Conservation (phyloP, 2,329 filamentous ascomycete genomes). For the Colletotrichum filicis region DNA sequence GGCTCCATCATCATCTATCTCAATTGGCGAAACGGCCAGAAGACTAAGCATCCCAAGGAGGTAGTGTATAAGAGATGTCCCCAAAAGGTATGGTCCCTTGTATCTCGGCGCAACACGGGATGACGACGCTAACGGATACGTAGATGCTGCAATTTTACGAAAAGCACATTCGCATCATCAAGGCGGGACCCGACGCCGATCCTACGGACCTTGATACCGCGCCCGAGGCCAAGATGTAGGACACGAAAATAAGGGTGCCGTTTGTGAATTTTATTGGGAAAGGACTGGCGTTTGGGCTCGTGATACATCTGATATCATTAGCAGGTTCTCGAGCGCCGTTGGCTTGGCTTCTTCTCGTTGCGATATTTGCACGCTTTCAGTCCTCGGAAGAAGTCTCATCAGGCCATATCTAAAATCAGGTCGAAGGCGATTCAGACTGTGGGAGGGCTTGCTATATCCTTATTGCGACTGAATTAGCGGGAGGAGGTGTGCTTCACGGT, state of each 20-base stretch:
- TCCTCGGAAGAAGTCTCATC: not conserved
- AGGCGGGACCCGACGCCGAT: constrained; percentile 40
- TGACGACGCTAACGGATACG: not conserved
- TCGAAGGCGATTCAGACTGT: not conserved
- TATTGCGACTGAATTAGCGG: not conserved
- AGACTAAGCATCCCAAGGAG: constrained; percentile 77
- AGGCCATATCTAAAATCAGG: not conserved
- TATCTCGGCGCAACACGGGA: not conserved
- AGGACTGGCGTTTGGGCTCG: not conserved
- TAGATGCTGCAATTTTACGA: constrained; percentile 72
- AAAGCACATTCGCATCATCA: constrained; percentile 65
- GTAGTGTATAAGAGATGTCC: constrained; percentile 81
- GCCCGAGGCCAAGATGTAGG: not conserved
- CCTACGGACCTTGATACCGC: constrained; percentile 34
- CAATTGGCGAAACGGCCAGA: constrained; percentile 78
- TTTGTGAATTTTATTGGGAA: not conserved
- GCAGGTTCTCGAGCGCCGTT: not conserved
- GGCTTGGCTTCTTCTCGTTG: not conserved
- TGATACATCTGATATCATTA: not conserved
- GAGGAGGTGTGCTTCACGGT: not conserved
- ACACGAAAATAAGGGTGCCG: not conserved
- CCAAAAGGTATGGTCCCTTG: constrained; percentile 67
- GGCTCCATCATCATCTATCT: constrained; percentile 74
- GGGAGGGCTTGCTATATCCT: not conserved
- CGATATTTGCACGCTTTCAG: not conserved